A percentile compares a stretch with the other conserved stretches of the same genome.
These are phyloP conservation scores for Leccinum cinnamomeum DNA, from an alignment of 1,284 basidiomycete species.

Conservation along the genomic window DNA sequence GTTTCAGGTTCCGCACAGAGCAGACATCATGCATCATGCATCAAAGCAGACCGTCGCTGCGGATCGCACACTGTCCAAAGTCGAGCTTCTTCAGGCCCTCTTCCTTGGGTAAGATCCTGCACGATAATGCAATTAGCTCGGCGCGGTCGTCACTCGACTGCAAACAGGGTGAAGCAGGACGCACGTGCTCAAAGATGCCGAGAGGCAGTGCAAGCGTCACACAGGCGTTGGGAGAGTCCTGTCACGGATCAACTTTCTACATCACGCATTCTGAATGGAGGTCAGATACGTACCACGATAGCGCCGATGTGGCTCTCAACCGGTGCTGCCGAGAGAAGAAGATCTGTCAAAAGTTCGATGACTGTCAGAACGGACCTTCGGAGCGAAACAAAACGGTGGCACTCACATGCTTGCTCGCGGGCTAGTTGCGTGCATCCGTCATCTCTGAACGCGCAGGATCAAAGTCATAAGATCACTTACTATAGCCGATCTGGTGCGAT, in stretches of 20 bases:
- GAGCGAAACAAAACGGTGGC: not conserved
- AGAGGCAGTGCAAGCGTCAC: slow-evolving; percentile 71
- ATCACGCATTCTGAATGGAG: not conserved
- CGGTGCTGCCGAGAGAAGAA: slow-evolving; percentile 74
- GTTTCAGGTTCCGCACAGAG: not conserved
- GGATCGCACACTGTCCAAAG: slow-evolving; percentile 65
- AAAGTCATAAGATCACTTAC: slow-evolving; percentile 40
- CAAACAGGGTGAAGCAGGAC: slow-evolving; percentile 17
- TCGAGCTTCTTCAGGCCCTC: slow-evolving; percentile 57
- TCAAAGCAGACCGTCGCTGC: slow-evolving; percentile 59
- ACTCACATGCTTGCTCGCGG: slow-evolving; percentile 69
- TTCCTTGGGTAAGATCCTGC: slow-evolving; percentile 58
- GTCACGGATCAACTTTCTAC: not conserved
- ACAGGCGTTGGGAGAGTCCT: slow-evolving; percentile 78
- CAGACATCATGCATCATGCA: not conserved
- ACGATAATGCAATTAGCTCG: not conserved
- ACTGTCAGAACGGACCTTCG: not conserved
- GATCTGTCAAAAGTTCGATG: slow-evolving; percentile 40
- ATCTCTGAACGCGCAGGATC: not conserved
- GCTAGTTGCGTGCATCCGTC: slow-evolving; percentile 37
- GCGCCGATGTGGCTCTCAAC: slow-evolving; percentile 76
- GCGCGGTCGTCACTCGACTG: not conserved
- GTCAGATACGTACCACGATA: slow-evolving; percentile 53
- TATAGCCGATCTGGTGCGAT: slow-evolving; percentile 55
- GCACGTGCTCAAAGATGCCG: slow-evolving; percentile 70